phyloP scores from a whole-genome alignment of 192 early-diverging fungal species.

The Umbelopsis sp. region DNA sequence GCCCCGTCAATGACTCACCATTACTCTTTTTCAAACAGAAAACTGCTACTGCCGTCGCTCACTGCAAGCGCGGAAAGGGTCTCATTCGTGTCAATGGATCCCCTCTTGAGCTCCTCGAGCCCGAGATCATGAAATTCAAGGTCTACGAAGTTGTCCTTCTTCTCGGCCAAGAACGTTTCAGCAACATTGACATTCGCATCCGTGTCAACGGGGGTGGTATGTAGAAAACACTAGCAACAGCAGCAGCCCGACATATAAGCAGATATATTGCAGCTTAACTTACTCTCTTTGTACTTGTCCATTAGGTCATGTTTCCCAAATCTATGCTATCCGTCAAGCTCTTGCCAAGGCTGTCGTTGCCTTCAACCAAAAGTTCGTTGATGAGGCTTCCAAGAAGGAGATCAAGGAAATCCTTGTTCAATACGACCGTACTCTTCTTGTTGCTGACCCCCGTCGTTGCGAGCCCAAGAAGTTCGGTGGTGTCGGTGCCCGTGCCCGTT shows the following conservation, averaged over 20 bases:
- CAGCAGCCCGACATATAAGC: background rate
- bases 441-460: constrained; percentile 98
- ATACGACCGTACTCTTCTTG: constrained; percentile 98
- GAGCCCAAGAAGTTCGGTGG: constrained; percentile 99
- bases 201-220: constrained; percentile 92
- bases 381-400: constrained; percentile 99
- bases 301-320: constrained; percentile 86
- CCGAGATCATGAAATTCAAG: constrained; percentile 97
- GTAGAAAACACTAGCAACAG: background rate
- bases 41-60: constrained; percentile 99
- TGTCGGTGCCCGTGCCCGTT: constrained; percentile 96
- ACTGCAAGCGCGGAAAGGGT: constrained; percentile 97
- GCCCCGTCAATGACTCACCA: background rate
- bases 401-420: constrained; percentile 89
- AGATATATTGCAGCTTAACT: background rate
- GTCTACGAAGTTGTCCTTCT: constrained; percentile 98
- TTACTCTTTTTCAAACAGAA: constrained; percentile 59
- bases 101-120: constrained; percentile 94
- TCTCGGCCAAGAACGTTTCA: constrained; percentile 95
- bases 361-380: constrained; percentile 99
- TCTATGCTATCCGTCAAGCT: constrained; percentile 98
- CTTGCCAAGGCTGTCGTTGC: constrained; percentile 99
- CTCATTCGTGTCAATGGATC: constrained; percentile 98
- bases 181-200: constrained; percentile 95
- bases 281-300: background rate